These are phyloP conservation scores for Heliamphora ciliata DNA, from an alignment of 179 eudicot genomes.

Conservation along the genomic window DNA sequence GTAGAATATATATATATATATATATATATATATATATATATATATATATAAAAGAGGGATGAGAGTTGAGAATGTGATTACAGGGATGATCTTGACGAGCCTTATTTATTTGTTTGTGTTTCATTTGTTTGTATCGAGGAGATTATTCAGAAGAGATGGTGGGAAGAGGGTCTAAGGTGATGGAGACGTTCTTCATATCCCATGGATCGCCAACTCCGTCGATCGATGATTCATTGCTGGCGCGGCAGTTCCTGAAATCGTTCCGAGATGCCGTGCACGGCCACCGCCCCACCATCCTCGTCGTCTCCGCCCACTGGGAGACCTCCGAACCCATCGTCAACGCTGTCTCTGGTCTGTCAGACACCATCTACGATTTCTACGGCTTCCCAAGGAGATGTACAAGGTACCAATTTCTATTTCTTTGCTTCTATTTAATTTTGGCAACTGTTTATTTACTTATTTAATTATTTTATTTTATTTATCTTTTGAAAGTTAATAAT, in stretches of 20 bases:
- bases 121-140: too few relatives aligned
- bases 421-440: too few relatives aligned
- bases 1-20: too few relatives aligned
- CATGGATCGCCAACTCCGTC: conserved; percentile 55
- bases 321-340: conserved; percentile 45
- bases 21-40: too few relatives aligned
- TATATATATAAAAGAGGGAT: too few relatives aligned
- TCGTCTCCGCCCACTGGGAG: conserved; percentile 67
- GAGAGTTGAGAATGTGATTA: too few relatives aligned
- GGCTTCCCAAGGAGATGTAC: conserved; percentile 46
- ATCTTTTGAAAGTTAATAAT: too few relatives aligned
- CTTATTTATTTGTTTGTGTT: too few relatives aligned
- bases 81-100: too few relatives aligned
- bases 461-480: too few relatives aligned
- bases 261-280: conserved; percentile 26
- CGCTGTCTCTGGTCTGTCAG: conserved; percentile 27
- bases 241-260: conserved; percentile 35
- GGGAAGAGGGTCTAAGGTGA: neutral
- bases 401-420: conserved; percentile 22
- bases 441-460: too few relatives aligned
- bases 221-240: conserved; percentile 49
- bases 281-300: conserved; percentile 36
- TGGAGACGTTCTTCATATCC: conserved; percentile 44
- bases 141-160: neutral
- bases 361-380: conserved; percentile 45